These are phyloP conservation scores for Trichocladium uniseriatum DNA, from an alignment of 495 filamentous ascomycete genomes.

Conservation along the genomic window DNA sequence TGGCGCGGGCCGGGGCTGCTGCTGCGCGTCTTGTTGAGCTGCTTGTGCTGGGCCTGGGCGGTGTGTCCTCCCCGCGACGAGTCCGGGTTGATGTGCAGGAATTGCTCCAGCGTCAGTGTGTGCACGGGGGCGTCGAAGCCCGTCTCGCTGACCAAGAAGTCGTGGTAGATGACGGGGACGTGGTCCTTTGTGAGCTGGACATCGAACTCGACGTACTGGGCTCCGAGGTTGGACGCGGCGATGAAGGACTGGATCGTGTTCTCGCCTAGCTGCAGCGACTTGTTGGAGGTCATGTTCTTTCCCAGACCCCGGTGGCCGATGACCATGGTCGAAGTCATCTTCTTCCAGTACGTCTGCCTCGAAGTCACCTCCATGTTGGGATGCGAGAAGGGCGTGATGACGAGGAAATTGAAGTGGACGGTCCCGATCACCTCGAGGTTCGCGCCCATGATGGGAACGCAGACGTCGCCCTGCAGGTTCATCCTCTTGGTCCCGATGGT, in stretches of 20 bases:
- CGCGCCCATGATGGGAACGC: slow-evolving; percentile 75
- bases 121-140: slow-evolving; percentile 97
- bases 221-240: slow-evolving; percentile 85
- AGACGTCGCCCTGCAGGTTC: slow-evolving; percentile 85
- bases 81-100: slow-evolving; percentile 71
- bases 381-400: slow-evolving; percentile 91
- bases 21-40: slow-evolving; percentile 23
- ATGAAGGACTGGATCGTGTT: slow-evolving; percentile 96
- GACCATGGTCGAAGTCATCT: slow-evolving; percentile 60
- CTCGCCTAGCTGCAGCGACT: slow-evolving; percentile 87
- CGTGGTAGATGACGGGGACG: slow-evolving; percentile 97
- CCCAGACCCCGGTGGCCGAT: slow-evolving; percentile 92
- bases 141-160: slow-evolving; percentile 97
- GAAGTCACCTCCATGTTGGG: slow-evolving; percentile 86
- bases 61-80: slow-evolving; percentile 12
- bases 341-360: slow-evolving; percentile 91
- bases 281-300: slow-evolving; percentile 75
- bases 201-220: slow-evolving; percentile 87
- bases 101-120: slow-evolving; percentile 87
- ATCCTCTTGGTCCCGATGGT: slow-evolving; percentile 67
- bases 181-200: slow-evolving; percentile 98
- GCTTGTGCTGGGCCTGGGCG: slow-evolving; percentile 19
- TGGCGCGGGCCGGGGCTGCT: slow-evolving; percentile 32
- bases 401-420: slow-evolving; percentile 91
- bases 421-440: slow-evolving; percentile 86